These are phyloP conservation scores for Selaginella moellendorffii DNA, from an alignment of 75 land plant genomes.

Conservation along the genomic window DNA sequence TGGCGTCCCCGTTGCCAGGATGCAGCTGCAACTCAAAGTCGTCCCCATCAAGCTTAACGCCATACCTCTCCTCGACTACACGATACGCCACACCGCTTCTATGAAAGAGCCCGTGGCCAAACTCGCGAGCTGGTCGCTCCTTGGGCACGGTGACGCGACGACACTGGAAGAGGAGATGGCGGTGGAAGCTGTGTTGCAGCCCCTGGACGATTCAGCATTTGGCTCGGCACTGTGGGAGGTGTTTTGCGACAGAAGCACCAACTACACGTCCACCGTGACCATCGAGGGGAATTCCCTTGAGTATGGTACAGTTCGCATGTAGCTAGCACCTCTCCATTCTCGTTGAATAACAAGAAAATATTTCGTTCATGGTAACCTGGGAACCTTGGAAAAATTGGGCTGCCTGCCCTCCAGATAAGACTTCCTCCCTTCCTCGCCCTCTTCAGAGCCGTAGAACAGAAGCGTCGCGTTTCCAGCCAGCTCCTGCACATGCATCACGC, in stretches of 20 bases:
- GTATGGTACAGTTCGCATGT: background rate
- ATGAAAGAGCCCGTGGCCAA: background rate
- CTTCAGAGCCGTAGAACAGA: slow-evolving; percentile 78
- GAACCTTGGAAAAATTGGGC: slow-evolving; percentile 81
- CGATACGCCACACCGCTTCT: too few species aligned
- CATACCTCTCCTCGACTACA: too few species aligned
- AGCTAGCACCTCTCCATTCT: too few species aligned
- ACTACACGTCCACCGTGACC: background rate
- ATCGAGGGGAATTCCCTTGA: background rate
- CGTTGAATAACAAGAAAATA: too few species aligned
- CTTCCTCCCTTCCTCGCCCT: slow-evolving; percentile 65
- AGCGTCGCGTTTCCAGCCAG: slow-evolving; percentile 79
- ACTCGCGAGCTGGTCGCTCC: background rate
- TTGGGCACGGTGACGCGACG: background rate
- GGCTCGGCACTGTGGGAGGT: background rate
- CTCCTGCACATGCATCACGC: slow-evolving; percentile 31
- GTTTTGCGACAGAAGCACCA: background rate
- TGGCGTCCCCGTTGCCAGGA: too few species aligned
- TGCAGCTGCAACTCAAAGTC: too few species aligned
- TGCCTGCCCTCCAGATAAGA: slow-evolving; percentile 60
- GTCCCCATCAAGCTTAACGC: too few species aligned
- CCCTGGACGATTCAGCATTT: background rate
- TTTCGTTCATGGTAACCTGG: slow-evolving; percentile 64
- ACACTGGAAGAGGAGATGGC: background rate
- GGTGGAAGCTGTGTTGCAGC: background rate